Percentiles rank a stretch among this genome's conserved stretches.
Conservation (phyloP, 257 asterid genomes). For the Verbena officinalis region DNA sequence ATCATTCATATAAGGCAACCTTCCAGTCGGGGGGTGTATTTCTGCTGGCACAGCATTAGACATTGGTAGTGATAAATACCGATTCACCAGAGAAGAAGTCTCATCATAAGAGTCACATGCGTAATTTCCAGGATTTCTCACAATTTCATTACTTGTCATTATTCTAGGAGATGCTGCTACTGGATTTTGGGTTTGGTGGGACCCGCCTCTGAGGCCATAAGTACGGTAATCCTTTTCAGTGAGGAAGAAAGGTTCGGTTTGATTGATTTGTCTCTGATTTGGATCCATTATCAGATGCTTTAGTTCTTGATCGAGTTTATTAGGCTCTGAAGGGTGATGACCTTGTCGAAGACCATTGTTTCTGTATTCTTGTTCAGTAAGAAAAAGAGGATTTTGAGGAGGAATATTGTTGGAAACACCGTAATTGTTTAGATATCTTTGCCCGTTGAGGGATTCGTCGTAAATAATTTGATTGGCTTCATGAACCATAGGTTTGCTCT, state of each 20-base stretch:
- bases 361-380: slow-evolving; percentile 79
- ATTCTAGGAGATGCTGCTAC: slow-evolving; percentile 28
- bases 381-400: slow-evolving; percentile 44
- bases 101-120: slow-evolving; percentile 57
- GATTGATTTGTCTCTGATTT: slow-evolving; percentile 38
- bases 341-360: slow-evolving; percentile 65
- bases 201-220: slow-evolving; percentile 54
- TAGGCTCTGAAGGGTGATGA: slow-evolving; percentile 32
- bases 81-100: slow-evolving; percentile 66
- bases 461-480: slow-evolving; percentile 26
- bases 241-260: slow-evolving; percentile 39
- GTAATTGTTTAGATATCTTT: slow-evolving; percentile 27
- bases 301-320: slow-evolving; percentile 40
- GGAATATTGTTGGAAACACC: slow-evolving; percentile 30
- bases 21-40: slow-evolving; percentile 28
- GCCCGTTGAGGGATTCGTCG: slow-evolving; percentile 37
- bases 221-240: slow-evolving; percentile 59
- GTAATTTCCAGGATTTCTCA: slow-evolving; percentile 19
- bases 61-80: slow-evolving; percentile 56
- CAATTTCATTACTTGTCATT: slow-evolving; percentile 27
- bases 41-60: slow-evolving; percentile 31
- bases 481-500: slow-evolving; percentile 34
- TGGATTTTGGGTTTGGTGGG: slow-evolving; percentile 27
- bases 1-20: slow-evolving; percentile 37
- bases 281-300: slow-evolving; percentile 44